A percentile compares a stretch with the other conserved stretches of the same genome.
Evolutionary conservation across 2,329 filamentous ascomycete species (phyloP).

Genomic region (Rhynchosporium agropyri): DNA sequence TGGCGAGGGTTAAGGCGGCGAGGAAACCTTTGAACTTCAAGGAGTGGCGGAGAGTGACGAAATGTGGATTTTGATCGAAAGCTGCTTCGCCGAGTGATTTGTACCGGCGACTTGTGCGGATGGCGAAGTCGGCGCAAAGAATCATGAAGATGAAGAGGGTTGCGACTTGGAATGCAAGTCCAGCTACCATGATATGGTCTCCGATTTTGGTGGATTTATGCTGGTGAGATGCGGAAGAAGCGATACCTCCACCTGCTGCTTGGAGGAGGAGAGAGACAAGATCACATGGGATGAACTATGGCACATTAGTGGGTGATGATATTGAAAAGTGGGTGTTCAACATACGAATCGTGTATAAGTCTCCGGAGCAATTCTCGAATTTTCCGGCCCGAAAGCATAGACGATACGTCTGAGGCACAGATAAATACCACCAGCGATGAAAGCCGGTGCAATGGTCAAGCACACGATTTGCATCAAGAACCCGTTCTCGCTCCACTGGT

Average conservation of each 20-base stretch:
- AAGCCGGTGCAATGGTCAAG: constrained; percentile 66
- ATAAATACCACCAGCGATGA: constrained; percentile 66
- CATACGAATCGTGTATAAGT: constrained; percentile 54
- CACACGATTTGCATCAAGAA: constrained; percentile 62
- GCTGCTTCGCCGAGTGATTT: constrained; percentile 40
- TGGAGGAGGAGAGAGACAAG: constrained; percentile 63
- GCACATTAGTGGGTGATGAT: neutral
- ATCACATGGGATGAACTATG: constrained; percentile 64
- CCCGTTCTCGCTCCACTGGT: constrained; percentile 53
- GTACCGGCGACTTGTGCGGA: constrained; percentile 39
- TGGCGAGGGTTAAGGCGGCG: constrained; percentile 48
- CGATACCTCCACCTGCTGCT: constrained; percentile 60
- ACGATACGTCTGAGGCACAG: constrained; percentile 59
- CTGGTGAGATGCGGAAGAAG: constrained; percentile 52
- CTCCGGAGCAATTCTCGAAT: constrained; percentile 51
- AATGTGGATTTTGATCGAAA: constrained; percentile 29
- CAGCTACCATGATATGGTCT: constrained; percentile 67
- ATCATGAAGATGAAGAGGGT: constrained; percentile 59
- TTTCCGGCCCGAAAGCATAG: constrained; percentile 50
- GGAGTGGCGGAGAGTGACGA: constrained; percentile 20
- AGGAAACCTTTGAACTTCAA: constrained; percentile 34
- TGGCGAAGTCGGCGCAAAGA: constrained; percentile 34
- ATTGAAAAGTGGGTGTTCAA: constrained; percentile 42
- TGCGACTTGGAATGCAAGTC: constrained; percentile 62
- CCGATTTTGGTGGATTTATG: constrained; percentile 46